Percentiles rank a stretch among this genome's conserved stretches.
Conservation (phyloP, 1,284 basidiomycete species). For the Neotropicomus parvogracilis region DNA sequence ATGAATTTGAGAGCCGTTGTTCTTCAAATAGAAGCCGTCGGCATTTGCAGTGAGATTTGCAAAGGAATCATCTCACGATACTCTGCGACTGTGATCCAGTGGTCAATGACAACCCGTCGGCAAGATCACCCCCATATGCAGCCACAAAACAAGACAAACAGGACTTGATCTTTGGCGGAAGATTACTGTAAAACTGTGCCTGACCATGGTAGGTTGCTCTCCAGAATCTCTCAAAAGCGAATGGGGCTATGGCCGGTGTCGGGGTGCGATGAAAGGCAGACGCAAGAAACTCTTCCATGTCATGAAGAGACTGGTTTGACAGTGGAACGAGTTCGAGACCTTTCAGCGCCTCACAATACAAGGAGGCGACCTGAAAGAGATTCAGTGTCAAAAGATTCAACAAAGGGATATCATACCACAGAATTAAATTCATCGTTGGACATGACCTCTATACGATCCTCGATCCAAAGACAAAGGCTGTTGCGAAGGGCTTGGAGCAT, state of each 20-base stretch:
- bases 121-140: constrained; percentile 42
- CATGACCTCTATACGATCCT: constrained; percentile 42
- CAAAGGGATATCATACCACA: constrained; percentile 37
- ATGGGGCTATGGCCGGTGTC: constrained; percentile 42
- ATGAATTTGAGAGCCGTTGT: constrained; percentile 2
- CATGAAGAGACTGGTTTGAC: constrained; percentile 38
- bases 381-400: constrained; percentile 2
- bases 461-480: constrained; percentile 49
- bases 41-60: constrained; percentile 7
- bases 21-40: constrained; percentile 19
- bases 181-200: constrained; percentile 31
- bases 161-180: constrained; percentile 38
- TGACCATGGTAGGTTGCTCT: constrained; percentile 42
- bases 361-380: constrained; percentile 37
- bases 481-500: constrained; percentile 37
- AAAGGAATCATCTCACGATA: constrained; percentile 23
- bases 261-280: constrained; percentile 49
- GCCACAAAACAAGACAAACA: constrained; percentile 40
- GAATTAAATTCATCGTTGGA: constrained; percentile 43
- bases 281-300: constrained; percentile 41
- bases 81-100: constrained; percentile 40
- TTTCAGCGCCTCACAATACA: constrained; percentile 45
- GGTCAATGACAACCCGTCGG: constrained; percentile 36
- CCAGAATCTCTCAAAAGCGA: constrained; percentile 53
- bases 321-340: constrained; percentile 36